Base-by-base conservation (phyloP, 176 grass and related monocot genomes). In the Alloteropsis semialata region DNA sequence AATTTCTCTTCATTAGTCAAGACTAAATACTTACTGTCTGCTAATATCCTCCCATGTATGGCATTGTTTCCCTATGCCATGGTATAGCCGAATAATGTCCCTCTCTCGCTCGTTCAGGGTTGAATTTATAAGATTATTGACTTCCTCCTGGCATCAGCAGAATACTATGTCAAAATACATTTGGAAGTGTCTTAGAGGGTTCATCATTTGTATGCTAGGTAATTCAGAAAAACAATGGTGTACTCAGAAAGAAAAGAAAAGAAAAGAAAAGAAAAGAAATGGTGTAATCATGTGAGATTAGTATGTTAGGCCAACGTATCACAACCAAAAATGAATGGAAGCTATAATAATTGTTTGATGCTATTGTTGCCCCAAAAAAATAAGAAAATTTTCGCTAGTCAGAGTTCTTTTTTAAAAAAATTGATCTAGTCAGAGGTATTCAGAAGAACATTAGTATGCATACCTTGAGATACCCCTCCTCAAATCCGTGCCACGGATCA, bases 31-130 rank as follows among this genome's bases (percentile, higher is more conserved):
- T 89, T 92, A 99, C 97, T 94, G 85, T 85, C 87, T 94, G 90
- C 97, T 93, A 42, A 99, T 96, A 65, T 94, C 93, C 39, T 96
- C 91, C 97, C 97, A 99, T 85, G 93, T 96, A 67, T 87, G 90
- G 51, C 89, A 90, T 41, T 94, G 93, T 53, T 86, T 78, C 56
- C 85, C 89, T 74, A 99, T 77, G 53, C 97, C 93, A 72, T 99
- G 87, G 66, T 99, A 99, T 63, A 93, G 84, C 54, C 85, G 84
- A 74, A 99, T 94, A 49, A 99, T 94, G 70, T 90, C 91, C 71
- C 93, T 99, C 69, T 99, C 97, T 13, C 93, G 87, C 74, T 94
- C 54, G 8, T 86, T 96, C 28, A 99, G 89, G 72, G 89, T 84
- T 78, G 84, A 83, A 79, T 82, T 60, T 85, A 99, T 58, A 84